phyloP scores from a whole-genome alignment of 371 early-diverging fungal species.

The Circinella umbellata region DNA sequence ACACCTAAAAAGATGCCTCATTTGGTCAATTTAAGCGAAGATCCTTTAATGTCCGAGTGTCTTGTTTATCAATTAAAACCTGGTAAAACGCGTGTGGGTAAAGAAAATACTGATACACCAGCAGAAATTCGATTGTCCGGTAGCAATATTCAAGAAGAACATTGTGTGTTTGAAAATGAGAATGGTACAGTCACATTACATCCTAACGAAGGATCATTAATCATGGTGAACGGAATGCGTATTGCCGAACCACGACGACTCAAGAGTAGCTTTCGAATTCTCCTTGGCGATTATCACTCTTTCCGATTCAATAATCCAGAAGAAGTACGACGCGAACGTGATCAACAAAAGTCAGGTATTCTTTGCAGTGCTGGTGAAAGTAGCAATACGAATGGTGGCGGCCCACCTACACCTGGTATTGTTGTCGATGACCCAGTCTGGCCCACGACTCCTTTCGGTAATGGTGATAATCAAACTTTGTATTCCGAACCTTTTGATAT shows the following conservation, averaged over 20 bases:
- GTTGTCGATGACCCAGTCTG: conserved; percentile 18
- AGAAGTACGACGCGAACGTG: conserved; percentile 78
- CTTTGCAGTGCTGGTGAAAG: conserved; percentile 7
- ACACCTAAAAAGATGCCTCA: conserved; percentile 87
- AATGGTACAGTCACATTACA: conserved; percentile 67
- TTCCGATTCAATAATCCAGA: conserved; percentile 90
- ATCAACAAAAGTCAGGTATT: conserved; percentile 39
- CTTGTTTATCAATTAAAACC: conserved; percentile 86
- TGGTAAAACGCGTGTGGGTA: conserved; percentile 78
- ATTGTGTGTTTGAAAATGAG: conserved; percentile 80
- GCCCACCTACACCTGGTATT: conserved; percentile 49
- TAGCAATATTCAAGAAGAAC: conserved; percentile 68
- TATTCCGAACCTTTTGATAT: conserved; percentile 70
- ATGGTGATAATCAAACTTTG: conserved; percentile 30
- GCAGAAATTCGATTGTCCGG: conserved; percentile 81
- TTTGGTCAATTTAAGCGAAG: conserved; percentile 89
- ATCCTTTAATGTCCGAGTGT: conserved; percentile 91
- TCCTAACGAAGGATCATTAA: conserved; percentile 62
- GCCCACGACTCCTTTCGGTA: conserved; percentile 11
- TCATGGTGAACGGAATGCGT: conserved; percentile 80
- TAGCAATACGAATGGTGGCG: conserved; percentile 43
- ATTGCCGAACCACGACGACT: conserved; percentile 64
- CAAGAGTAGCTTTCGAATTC: conserved; percentile 80
- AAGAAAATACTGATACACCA: conserved; percentile 36
- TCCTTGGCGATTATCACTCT: conserved; percentile 82